These are phyloP conservation scores for Prunus padus DNA, from an alignment of 306 rosid species.

Conservation along the genomic window DNA sequence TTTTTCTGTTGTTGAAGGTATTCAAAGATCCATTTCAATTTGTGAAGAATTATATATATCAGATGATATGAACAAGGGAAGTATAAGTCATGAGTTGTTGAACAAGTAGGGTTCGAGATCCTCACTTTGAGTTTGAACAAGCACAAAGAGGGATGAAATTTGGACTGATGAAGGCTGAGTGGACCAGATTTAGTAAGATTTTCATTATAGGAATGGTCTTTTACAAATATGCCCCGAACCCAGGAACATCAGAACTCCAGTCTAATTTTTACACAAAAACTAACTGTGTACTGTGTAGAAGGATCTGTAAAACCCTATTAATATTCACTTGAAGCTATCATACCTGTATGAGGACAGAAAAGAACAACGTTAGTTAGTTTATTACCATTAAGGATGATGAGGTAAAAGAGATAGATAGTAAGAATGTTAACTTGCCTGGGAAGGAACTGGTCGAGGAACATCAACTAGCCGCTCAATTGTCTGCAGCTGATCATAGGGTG, in stretches of 20 bases:
- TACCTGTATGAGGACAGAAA: conserved; percentile 6
- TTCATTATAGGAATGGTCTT: conserved; percentile 1
- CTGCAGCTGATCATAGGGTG: conserved; percentile 93
- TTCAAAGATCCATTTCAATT: neutral
- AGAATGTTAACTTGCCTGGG: conserved; percentile 40
- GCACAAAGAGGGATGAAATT: neutral
- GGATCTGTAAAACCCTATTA: conserved; percentile 13
- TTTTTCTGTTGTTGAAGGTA: too few relatives aligned
- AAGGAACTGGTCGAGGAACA: conserved; percentile 44
- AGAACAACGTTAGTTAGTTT: neutral
- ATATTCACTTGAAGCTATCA: conserved; percentile 19
- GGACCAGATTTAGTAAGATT: neutral
- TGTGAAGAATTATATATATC: neutral
- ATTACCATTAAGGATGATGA: conserved; percentile 22
- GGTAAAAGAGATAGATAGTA: conserved; percentile 8
- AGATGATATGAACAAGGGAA: neutral
- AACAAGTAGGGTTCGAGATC: too few relatives aligned
- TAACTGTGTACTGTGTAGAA: conserved; percentile 7
- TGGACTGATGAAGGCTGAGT: neutral
- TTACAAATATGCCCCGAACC: neutral
- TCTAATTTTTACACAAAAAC: conserved; percentile 7
- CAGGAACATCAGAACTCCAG: conserved; percentile 1
- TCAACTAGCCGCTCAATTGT: conserved; percentile 78
- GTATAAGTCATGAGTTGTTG: too few relatives aligned
- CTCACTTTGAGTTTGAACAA: neutral